Conservation (phyloP, 352 stramenopile genomes). For the Globisporangium splendens region DNA sequence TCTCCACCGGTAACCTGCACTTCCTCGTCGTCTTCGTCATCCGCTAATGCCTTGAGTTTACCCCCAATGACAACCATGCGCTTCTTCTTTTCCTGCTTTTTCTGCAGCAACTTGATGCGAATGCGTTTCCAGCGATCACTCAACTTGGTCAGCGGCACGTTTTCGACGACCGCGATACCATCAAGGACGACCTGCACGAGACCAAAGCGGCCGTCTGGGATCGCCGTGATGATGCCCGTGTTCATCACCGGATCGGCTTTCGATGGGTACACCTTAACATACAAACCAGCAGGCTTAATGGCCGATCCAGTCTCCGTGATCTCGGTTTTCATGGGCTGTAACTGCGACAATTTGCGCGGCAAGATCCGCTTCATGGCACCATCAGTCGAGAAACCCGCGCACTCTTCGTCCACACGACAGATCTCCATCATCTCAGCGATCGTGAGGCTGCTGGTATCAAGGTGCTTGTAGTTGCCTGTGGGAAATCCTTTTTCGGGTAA, state of each 20-base stretch:
- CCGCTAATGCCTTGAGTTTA: no score
- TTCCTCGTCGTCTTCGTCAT: no score
- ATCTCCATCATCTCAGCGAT: slow-evolving; percentile 52
- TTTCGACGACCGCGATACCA: slow-evolving; percentile 39
- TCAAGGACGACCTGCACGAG: slow-evolving; percentile 58
- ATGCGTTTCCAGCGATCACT: slow-evolving; percentile 57
- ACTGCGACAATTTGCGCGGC: slow-evolving; percentile 64
- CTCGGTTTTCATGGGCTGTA: slow-evolving; percentile 41
- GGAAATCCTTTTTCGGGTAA: slow-evolving; percentile 71
- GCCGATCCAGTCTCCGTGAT: slow-evolving; percentile 5
- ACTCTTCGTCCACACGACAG: slow-evolving; percentile 64
- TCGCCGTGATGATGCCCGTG: slow-evolving; percentile 46
- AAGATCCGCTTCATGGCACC: slow-evolving; percentile 75
- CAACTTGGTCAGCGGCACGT: slow-evolving; percentile 55
- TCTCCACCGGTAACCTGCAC: no score
- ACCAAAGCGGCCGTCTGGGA: slow-evolving; percentile 61
- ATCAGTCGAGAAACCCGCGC: slow-evolving; percentile 68
- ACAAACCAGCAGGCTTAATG: slow-evolving; percentile 41
- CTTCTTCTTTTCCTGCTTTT: slow-evolving; percentile 29
- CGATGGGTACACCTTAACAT: slow-evolving; percentile 54
- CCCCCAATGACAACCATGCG: slow-evolving; percentile 28
- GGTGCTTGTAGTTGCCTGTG: slow-evolving; percentile 53
- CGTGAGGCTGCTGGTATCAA: slow-evolving; percentile 23
- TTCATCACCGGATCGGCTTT: slow-evolving; percentile 45
- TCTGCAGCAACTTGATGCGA: slow-evolving; percentile 33